These are phyloP conservation scores for Penicilliopsis zonata DNA, from an alignment of 495 filamentous ascomycete genomes.

Conservation along the genomic window DNA sequence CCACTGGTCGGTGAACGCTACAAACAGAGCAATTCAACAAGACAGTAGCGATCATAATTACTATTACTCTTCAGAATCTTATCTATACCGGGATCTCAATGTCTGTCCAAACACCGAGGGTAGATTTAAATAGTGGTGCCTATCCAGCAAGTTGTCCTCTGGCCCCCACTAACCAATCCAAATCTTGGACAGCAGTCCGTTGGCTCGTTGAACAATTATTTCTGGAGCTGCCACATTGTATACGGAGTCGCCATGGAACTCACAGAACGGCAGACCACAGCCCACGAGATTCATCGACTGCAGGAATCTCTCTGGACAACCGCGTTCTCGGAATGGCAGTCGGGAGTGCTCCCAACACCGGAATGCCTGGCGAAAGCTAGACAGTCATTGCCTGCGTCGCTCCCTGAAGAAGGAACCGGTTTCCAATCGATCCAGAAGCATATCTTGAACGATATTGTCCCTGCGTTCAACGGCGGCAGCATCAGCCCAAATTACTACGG, in stretches of 20 bases:
- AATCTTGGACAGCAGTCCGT: too few relatives aligned
- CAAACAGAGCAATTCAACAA: too few relatives aligned
- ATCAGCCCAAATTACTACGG: conserved; percentile 66
- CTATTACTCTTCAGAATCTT: too few relatives aligned
- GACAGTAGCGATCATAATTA: too few relatives aligned
- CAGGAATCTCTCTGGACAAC: conserved; percentile 24
- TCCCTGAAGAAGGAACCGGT: conserved; percentile 32
- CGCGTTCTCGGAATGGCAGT: conserved; percentile 18
- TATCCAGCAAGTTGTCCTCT: too few relatives aligned
- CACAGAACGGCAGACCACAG: background rate
- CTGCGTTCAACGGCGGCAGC: conserved; percentile 51
- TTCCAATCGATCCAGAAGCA: conserved; percentile 34
- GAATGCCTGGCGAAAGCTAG: conserved; percentile 21
- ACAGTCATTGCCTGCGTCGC: conserved; percentile 21
- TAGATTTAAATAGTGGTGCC: too few relatives aligned
- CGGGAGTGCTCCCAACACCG: conserved; percentile 22
- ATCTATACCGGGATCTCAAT: too few relatives aligned
- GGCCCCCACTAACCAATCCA: too few relatives aligned
- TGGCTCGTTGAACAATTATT: too few relatives aligned
- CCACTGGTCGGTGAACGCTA: too few relatives aligned
- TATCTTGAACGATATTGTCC: conserved; percentile 48
- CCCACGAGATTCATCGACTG: conserved; percentile 12
- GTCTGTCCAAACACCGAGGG: too few relatives aligned
- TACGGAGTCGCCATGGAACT: conserved; percentile 2
- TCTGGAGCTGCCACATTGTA: too few relatives aligned